phyloP scores from a whole-genome alignment of 2,329 filamentous ascomycete species.

The Colletotrichum sp. region DNA sequence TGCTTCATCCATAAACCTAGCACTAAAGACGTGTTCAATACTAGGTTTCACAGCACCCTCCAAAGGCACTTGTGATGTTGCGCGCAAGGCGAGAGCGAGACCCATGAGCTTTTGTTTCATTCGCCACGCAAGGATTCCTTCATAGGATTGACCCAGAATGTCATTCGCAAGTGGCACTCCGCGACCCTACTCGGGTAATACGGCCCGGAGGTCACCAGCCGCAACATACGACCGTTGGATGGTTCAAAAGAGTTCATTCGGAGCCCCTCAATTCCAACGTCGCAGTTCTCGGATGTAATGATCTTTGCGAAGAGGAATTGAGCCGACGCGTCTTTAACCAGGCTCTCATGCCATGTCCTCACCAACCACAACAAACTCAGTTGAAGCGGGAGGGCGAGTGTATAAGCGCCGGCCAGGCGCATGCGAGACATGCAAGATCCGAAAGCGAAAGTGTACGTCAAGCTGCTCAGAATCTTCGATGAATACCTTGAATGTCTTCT shows the following conservation, averaged over 20 bases:
- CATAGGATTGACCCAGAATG: background rate
- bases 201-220: background rate
- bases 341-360: background rate
- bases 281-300: background rate
- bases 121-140: background rate
- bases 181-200: background rate
- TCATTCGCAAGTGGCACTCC: background rate
- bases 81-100: background rate
- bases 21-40: background rate
- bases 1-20: background rate
- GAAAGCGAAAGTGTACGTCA: conserved; percentile 1
- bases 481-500: background rate
- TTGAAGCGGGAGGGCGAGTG: background rate
- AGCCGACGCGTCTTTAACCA: background rate
- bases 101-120: background rate
- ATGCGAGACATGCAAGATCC: background rate
- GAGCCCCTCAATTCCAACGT: background rate
- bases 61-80: background rate
- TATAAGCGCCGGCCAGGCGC: conserved; percentile 9
- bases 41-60: background rate
- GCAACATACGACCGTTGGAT: background rate
- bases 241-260: background rate
- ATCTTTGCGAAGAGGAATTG: background rate
- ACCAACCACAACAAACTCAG: background rate
- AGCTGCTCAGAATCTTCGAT: background rate